phyloP scores from a whole-genome alignment of 225 moss, liverwort and hornwort genomes.

The Bryoerythrophyllum caledonicum region DNA sequence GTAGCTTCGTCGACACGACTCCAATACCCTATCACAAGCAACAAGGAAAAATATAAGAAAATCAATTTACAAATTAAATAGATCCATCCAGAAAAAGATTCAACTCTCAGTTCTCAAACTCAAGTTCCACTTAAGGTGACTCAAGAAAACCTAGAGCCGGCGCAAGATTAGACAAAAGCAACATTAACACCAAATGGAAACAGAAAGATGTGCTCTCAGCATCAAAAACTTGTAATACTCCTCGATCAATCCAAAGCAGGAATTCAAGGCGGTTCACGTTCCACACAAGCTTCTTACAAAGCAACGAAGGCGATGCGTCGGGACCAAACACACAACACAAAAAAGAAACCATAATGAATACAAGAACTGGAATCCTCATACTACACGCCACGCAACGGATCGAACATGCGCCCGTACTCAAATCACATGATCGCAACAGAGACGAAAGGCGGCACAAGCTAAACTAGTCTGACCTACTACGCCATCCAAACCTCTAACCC shows the following conservation, averaged over 20 bases:
- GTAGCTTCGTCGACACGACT: conserved; percentile 11
- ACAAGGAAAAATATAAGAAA: conserved; percentile 22
- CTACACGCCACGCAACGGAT: conserved; percentile 16
- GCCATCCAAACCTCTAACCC: conserved; percentile 26
- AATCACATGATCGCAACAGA: conserved; percentile 29
- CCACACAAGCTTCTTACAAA: neutral
- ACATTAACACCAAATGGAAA: neutral
- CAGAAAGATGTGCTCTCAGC: neutral
- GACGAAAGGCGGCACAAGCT: conserved; percentile 1
- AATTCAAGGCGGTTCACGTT: neutral
- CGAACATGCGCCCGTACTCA: neutral
- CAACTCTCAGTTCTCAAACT: conserved; percentile 1
- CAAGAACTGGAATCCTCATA: neutral
- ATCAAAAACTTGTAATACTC: neutral
- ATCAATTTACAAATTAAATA: neutral
- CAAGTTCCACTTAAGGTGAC: neutral
- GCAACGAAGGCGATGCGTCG: neutral
- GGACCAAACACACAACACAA: neutral
- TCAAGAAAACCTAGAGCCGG: conserved; percentile 26
- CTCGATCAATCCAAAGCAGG: neutral
- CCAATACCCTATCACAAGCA: conserved; percentile 40
- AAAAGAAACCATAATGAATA: neutral
- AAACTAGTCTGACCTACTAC: conserved; percentile 21
- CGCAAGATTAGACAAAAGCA: neutral
- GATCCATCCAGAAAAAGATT: conserved; percentile 10